Percentiles rank a stretch among this genome's conserved stretches.
phyloP scores from a whole-genome alignment of 2,329 filamentous ascomycete genomes.

The Knoxdaviesia proteae region DNA sequence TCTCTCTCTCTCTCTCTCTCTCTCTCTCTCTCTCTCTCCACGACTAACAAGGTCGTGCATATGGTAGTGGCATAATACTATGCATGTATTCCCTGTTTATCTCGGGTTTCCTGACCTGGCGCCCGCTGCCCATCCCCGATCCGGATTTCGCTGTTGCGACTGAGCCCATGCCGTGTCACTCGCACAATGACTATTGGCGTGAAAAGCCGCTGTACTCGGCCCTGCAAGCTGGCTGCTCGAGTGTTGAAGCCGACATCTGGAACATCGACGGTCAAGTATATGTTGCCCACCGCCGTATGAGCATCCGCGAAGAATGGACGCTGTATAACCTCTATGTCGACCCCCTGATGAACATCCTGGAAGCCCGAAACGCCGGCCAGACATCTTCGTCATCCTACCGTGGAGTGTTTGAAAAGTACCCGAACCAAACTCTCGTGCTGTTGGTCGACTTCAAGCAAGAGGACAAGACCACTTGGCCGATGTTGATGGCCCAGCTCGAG shows the following conservation, averaged over 20 bases:
- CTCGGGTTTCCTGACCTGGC: too few relatives aligned
- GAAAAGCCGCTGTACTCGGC: constrained; percentile 41
- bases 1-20: too few relatives aligned
- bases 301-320: constrained; percentile 11
- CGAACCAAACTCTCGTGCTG: constrained; percentile 33
- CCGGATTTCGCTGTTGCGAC: constrained; percentile 9
- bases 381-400: constrained; percentile 11
- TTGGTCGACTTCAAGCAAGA: constrained; percentile 50
- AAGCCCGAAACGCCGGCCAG: constrained; percentile 19
- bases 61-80: too few relatives aligned
- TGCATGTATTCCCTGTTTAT: too few relatives aligned
- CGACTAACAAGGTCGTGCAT: too few relatives aligned
- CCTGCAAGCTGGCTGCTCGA: constrained; percentile 34
- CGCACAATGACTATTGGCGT: constrained; percentile 54
- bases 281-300: constrained; percentile 30
- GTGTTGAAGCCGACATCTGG: constrained; percentile 53
- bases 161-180: constrained; percentile 37
- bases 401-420: constrained; percentile 35
- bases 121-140: too few relatives aligned
- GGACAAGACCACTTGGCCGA: constrained; percentile 26
- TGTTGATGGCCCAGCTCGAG: constrained; percentile 23
- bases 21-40: too few relatives aligned
- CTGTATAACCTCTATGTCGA: constrained; percentile 33
- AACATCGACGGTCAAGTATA: constrained; percentile 30
- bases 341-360: constrained; percentile 37